Evolutionary conservation across 2,329 filamentous ascomycete genomes (phyloP), one percentile per base, ranked within the genome.

Genomic region (Metarhizium brunneum): DNA sequence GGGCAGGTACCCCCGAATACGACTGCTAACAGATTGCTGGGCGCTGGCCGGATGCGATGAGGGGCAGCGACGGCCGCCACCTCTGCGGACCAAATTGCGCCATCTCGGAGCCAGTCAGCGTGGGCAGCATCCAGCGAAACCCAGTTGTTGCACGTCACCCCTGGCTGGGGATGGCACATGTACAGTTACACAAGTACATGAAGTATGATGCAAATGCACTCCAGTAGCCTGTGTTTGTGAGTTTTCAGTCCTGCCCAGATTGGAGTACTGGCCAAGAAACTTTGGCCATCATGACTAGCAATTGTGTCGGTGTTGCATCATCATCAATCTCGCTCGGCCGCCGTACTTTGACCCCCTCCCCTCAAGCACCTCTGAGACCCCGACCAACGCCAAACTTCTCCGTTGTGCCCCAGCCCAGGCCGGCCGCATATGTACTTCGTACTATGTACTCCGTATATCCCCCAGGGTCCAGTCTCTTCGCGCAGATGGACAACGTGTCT

Each of bases 81-180:
- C 50, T 43, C 36, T 45, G 4, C n/a, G 36, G 47, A 25, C 52
- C 20, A 50, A 30, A 58, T 58, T 58, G 54, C 56, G 56, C 56
- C 50, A 58, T 58, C 54, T 20, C 38, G 25, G 30, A 35, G 29
- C 42, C 16, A 49, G 35, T 53, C 36, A 47, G 42, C 51, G 30
- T 36, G 38, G 48, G 2, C 32, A 35, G 32, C 32, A 3, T 7
- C 6, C 7, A 7, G 10, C 32, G 32, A 11, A 11, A 35, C 25
- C 25, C 25, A 25, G 25, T 25, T 25, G 25, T 25, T 25, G 25
- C 25, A 25, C 25, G 25, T 25, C 25, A 25, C 25, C 25, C 25
- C 25, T 25, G 25, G 25, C 25, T 25, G 25, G 25, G 4, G 25
- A 25, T 25, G 25, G 25, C 25, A 25, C 25, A 25, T 25, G 25